These are phyloP conservation scores for Aspergillus melleus DNA, from an alignment of 2,329 filamentous ascomycete genomes.

Conservation along the genomic window DNA sequence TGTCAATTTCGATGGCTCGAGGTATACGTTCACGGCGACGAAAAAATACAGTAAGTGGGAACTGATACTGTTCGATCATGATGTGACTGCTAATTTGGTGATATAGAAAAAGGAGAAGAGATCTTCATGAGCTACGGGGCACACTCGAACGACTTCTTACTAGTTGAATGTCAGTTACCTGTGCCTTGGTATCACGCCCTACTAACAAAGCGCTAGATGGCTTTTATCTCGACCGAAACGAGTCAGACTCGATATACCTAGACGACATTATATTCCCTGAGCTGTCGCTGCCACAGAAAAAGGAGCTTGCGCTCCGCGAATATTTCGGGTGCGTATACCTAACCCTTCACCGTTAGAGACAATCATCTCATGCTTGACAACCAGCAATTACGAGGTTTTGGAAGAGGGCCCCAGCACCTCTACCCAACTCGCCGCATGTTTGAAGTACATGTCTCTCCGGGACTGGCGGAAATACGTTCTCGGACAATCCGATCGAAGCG, in stretches of 20 bases:
- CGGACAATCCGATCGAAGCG: constrained; percentile 19
- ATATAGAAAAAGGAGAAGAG: constrained; percentile 36
- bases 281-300: constrained; percentile 20
- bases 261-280: constrained; percentile 36
- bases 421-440: constrained; percentile 31
- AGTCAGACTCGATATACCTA: constrained; percentile 34
- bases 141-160: constrained; percentile 40
- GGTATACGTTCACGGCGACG: constrained; percentile 29
- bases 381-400: constrained; percentile 34
- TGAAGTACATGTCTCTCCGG: constrained; percentile 29
- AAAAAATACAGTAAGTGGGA: constrained; percentile 24
- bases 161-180: constrained; percentile 35
- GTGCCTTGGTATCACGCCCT: background rate
- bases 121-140: constrained; percentile 40
- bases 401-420: constrained; percentile 26
- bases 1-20: constrained; percentile 26
- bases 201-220: constrained; percentile 30
- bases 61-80: background rate
- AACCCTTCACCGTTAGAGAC: background rate
- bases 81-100: background rate
- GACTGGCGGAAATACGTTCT: constrained; percentile 32
- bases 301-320: constrained; percentile 23
- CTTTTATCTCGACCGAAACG: constrained; percentile 35
- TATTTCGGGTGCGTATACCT: constrained; percentile 27
- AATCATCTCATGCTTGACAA: background rate